A percentile compares a stretch with the other conserved stretches of the same genome.
Conservation (phyloP, 2,329 filamentous ascomycete genomes). For the Aspergillus tubingensis region DNA sequence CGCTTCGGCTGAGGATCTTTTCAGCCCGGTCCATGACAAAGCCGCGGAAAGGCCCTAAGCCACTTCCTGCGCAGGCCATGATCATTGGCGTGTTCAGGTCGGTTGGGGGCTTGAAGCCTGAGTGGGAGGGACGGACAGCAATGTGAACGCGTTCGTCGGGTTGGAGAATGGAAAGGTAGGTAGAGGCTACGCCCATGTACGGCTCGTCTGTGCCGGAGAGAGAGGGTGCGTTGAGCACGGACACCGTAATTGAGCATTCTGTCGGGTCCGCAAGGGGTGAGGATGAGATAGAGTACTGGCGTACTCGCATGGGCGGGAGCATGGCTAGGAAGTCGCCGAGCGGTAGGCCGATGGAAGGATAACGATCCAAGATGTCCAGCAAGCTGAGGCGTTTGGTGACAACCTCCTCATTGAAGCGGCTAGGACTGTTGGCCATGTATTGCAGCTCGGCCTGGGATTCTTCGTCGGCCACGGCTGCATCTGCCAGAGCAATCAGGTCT, state of each 20-base stretch:
- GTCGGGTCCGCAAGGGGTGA: constrained; percentile 63
- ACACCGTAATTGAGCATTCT: constrained; percentile 67
- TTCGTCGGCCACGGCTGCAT: constrained; percentile 54
- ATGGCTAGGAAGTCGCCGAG: constrained; percentile 69
- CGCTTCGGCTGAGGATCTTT: constrained; percentile 29
- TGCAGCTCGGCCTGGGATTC: constrained; percentile 45
- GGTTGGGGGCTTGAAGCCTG: constrained; percentile 39
- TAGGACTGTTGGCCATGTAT: constrained; percentile 33
- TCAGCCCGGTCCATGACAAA: constrained; percentile 64
- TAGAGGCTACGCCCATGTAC: constrained; percentile 63
- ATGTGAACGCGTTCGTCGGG: constrained; percentile 36
- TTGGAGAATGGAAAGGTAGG: constrained; percentile 56
- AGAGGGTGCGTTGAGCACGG: constrained; percentile 61
- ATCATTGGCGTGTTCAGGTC: constrained; percentile 41
- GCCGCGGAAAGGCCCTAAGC: constrained; percentile 64
- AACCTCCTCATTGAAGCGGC: constrained; percentile 51
- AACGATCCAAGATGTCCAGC: constrained; percentile 69
- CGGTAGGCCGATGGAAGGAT: constrained; percentile 60
- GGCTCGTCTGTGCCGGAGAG: constrained; percentile 39
- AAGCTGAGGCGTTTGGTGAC: constrained; percentile 55
- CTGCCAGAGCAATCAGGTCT: constrained; percentile 49
- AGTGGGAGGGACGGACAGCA: constrained; percentile 36
- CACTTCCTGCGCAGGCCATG: constrained; percentile 49
- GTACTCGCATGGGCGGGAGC: constrained; percentile 73
- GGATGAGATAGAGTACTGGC: constrained; percentile 80